phyloP scores from a whole-genome alignment of 2,329 filamentous ascomycete genomes.

The Ceratocystis destructans region DNA sequence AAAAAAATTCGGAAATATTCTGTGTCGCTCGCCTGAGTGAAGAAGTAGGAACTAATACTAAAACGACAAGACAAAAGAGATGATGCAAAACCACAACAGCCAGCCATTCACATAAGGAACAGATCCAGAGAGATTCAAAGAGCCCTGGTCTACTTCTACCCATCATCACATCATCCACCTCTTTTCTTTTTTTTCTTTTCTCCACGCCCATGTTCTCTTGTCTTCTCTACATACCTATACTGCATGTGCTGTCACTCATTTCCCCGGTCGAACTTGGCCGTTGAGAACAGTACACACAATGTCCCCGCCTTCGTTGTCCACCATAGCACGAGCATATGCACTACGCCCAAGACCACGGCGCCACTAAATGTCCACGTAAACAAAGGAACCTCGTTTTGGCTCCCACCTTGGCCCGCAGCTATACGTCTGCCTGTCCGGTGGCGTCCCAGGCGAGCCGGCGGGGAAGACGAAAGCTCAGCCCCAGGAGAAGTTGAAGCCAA shows the following conservation, averaged over 20 bases:
- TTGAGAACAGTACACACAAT: background rate
- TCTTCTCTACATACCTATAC: too few species aligned
- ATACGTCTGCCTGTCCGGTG: background rate
- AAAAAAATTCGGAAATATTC: constrained; percentile 5
- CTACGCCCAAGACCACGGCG: background rate
- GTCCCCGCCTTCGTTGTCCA: constrained; percentile 1
- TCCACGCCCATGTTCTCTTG: too few species aligned
- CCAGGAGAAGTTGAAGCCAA: background rate
- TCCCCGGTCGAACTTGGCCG: background rate
- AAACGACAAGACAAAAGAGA: too few species aligned
- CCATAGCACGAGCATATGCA: constrained; percentile 9
- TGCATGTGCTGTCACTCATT: background rate
- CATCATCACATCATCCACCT: too few species aligned
- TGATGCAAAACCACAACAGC: too few species aligned
- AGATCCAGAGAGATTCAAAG: too few species aligned
- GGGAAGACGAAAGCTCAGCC: too few species aligned
- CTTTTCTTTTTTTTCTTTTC: too few species aligned
- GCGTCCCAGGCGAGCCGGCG: background rate
- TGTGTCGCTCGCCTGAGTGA: background rate
- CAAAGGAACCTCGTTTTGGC: background rate
- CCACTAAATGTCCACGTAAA: background rate
- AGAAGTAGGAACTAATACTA: too few species aligned
- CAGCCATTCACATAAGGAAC: too few species aligned
- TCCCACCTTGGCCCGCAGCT: background rate
- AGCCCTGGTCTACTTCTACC: too few species aligned